Evolutionary conservation across 768 basidiomycete genomes (phyloP).

Genomic region (Rhodosporidiobolus odoratus): DNA sequence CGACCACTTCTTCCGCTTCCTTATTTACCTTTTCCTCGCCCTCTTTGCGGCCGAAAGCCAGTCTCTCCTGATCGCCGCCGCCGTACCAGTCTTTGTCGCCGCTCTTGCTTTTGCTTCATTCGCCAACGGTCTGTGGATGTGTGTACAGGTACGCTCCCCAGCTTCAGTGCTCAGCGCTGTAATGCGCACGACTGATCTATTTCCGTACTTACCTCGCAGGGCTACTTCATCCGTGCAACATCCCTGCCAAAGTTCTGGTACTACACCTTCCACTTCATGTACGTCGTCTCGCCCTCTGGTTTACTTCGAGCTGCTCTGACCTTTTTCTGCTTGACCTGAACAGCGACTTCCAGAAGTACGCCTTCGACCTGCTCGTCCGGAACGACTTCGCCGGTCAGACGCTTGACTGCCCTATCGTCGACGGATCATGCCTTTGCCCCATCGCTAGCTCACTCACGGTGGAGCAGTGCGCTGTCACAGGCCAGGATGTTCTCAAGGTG

Average conservation of each 20-base stretch:
- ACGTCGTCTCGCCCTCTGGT: slow-evolving; percentile 49
- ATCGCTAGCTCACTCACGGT: slow-evolving; percentile 53
- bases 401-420: slow-evolving; percentile 50
- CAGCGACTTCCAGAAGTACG: slow-evolving; percentile 34
- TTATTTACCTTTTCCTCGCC: slow-evolving; percentile 54
- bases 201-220: slow-evolving; percentile 11
- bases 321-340: not conserved
- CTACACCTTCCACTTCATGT: slow-evolving; percentile 53
- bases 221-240: slow-evolving; percentile 53
- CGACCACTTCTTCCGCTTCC: slow-evolving; percentile 56
- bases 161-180: not conserved
- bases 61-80: slow-evolving; percentile 52
- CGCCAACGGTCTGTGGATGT: slow-evolving; percentile 54
- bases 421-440: slow-evolving; percentile 52
- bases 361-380: slow-evolving; percentile 44
- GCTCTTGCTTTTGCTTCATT: slow-evolving; percentile 57
- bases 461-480: slow-evolving; percentile 52
- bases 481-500: slow-evolving; percentile 52
- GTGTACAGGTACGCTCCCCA: slow-evolving; percentile 2
- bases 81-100: slow-evolving; percentile 59
- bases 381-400: slow-evolving; percentile 54
- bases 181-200: too few relatives aligned
- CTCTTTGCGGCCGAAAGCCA: slow-evolving; percentile 25
- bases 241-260: slow-evolving; percentile 60
- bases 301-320: not conserved